phyloP scores from a whole-genome alignment of 805 yeast species.

The Lipomyces orientalis region DNA sequence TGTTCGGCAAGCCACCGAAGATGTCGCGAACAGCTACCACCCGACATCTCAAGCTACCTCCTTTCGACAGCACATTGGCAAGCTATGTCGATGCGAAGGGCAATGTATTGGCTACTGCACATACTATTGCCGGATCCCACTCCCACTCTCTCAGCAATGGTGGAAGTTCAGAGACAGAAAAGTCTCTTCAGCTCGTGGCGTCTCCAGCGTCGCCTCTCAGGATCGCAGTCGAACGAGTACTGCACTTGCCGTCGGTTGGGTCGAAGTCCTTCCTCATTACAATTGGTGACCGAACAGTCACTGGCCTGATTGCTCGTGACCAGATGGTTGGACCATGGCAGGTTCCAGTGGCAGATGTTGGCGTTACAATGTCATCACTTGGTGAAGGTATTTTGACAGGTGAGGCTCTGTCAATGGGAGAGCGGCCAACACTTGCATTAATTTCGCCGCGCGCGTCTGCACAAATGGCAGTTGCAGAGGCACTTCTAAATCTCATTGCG shows the following conservation, averaged over 20 bases:
- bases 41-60: slow-evolving; percentile 55
- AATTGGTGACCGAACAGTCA: slow-evolving; percentile 98
- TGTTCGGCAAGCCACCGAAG: slow-evolving; percentile 97
- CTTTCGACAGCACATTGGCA: slow-evolving; percentile 45
- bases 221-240: slow-evolving; percentile 76
- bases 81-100: slow-evolving; percentile 37
- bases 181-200: slow-evolving; percentile 13
- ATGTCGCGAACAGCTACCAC: slow-evolving; percentile 79
- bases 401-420: slow-evolving; percentile 98
- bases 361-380: slow-evolving; percentile 89
- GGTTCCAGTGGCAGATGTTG: slow-evolving; percentile 97
- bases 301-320: slow-evolving; percentile 95
- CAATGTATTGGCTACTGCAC: background rate
- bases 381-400: slow-evolving; percentile 85
- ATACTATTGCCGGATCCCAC: background rate
- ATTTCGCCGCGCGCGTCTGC: slow-evolving; percentile 91
- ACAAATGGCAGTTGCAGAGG: slow-evolving; percentile 93
- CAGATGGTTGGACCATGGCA: slow-evolving; percentile 99
- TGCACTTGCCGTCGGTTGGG: slow-evolving; percentile 91
- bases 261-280: slow-evolving; percentile 93
- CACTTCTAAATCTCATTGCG: slow-evolving; percentile 84
- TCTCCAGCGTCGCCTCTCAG: slow-evolving; percentile 32
- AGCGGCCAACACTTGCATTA: slow-evolving; percentile 87
- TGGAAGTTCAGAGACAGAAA: slow-evolving; percentile 14
- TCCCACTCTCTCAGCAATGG: slow-evolving; percentile 10